These are phyloP conservation scores for Myxozyma lipomycoides DNA, from an alignment of 805 yeast genomes.

Conservation along the genomic window DNA sequence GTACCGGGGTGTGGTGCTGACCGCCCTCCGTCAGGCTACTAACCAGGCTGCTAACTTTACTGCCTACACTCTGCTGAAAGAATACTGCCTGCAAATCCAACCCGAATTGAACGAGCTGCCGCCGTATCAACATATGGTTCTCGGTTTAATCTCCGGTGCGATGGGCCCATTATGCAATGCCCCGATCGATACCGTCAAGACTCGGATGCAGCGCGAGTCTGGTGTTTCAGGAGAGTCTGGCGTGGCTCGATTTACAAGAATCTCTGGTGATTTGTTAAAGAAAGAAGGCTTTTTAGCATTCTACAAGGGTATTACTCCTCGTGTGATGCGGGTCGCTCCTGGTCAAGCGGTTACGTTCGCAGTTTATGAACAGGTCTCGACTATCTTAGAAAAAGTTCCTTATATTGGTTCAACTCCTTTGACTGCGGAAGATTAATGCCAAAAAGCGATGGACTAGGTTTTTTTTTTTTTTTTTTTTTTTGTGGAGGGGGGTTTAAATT, in stretches of 20 bases:
- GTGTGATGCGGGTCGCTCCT: slow-evolving; percentile 99
- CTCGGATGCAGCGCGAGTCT: slow-evolving; percentile 90
- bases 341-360: slow-evolving; percentile 99
- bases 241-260: slow-evolving; percentile 70
- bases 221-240: slow-evolving; percentile 62
- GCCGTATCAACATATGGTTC: slow-evolving; percentile 87
- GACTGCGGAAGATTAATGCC: slow-evolving; percentile 20
- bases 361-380: slow-evolving; percentile 85
- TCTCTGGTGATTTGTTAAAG: slow-evolving; percentile 72
- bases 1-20: slow-evolving; percentile 90
- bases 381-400: slow-evolving; percentile 45
- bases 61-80: slow-evolving; percentile 81
- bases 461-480: background rate
- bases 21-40: slow-evolving; percentile 97
- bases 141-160: slow-evolving; percentile 92
- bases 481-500: background rate
- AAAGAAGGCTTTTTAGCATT: slow-evolving; percentile 88
- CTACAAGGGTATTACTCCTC: slow-evolving; percentile 96
- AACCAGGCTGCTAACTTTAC: slow-evolving; percentile 99
- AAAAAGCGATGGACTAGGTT: slow-evolving; percentile 1
- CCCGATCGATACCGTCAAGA: slow-evolving; percentile 94
- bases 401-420: slow-evolving; percentile 14
- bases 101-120: slow-evolving; percentile 64
- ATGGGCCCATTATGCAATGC: slow-evolving; percentile 97
- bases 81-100: slow-evolving; percentile 54